Conservation (phyloP, 768 basidiomycete species). For the Amanita inopinata region DNA sequence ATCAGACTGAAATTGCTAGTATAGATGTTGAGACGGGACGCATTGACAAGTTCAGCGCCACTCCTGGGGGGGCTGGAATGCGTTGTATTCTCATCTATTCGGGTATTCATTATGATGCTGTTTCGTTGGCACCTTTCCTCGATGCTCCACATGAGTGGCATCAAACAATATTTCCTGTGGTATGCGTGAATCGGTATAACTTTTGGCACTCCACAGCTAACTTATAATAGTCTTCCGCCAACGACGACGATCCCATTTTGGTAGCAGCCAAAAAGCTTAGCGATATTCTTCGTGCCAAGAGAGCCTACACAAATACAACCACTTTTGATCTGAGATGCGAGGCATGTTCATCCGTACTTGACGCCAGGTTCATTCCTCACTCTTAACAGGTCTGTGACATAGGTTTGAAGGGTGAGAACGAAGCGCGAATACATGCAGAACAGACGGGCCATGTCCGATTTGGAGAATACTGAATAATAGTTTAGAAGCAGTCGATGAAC, state of each 20-base stretch:
- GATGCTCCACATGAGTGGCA: slow-evolving; percentile 84
- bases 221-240: slow-evolving; percentile 18
- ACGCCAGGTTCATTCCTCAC: no score
- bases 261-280: slow-evolving; percentile 65
- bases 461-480: slow-evolving; percentile 72
- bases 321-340: slow-evolving; percentile 89
- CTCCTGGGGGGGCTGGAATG: slow-evolving; percentile 25
- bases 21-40: slow-evolving; percentile 91
- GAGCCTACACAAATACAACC: slow-evolving; percentile 83
- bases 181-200: slow-evolving; percentile 18
- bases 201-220: not conserved
- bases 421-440: slow-evolving; percentile 79
- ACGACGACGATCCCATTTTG: slow-evolving; percentile 45
- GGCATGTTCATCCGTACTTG: slow-evolving; percentile 31
- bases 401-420: slow-evolving; percentile 91
- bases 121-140: slow-evolving; percentile 67
- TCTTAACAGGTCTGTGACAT: slow-evolving; percentile 57
- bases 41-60: slow-evolving; percentile 70
- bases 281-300: slow-evolving; percentile 58
- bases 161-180: slow-evolving; percentile 70
- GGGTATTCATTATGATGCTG: slow-evolving; percentile 95
- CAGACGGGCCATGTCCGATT: slow-evolving; percentile 80
- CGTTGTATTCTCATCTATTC: slow-evolving; percentile 82
- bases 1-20: slow-evolving; percentile 76
- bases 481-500: no score